Percentiles rank a stretch among this genome's conserved stretches.
phyloP scores from a whole-genome alignment of 2,329 filamentous ascomycete species.

The Trichoderma guizhouense region DNA sequence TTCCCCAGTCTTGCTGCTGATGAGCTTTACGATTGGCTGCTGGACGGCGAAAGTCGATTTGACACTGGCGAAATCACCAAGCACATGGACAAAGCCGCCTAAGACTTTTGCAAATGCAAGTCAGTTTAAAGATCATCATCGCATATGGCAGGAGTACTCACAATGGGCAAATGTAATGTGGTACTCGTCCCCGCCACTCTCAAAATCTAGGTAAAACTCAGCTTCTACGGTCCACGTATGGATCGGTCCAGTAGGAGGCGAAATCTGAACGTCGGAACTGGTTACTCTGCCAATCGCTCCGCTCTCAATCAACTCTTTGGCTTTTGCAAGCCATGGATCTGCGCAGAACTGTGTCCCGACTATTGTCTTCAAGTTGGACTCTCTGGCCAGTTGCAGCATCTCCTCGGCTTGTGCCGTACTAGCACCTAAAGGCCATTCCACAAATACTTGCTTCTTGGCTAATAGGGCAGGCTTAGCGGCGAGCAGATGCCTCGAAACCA shows the following conservation, averaged over 20 bases:
- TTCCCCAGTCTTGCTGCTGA: constrained; percentile 23
- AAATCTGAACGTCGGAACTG: neutral
- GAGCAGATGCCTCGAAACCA: constrained; percentile 46
- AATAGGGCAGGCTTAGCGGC: constrained; percentile 32
- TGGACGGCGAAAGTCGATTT: constrained; percentile 28
- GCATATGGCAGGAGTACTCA: neutral
- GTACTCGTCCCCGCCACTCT: constrained; percentile 25
- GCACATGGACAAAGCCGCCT: constrained; percentile 16
- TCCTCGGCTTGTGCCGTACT: constrained; percentile 37
- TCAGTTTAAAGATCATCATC: neutral
- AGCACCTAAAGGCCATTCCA: constrained; percentile 53
- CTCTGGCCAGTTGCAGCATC: constrained; percentile 33
- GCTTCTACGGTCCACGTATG: constrained; percentile 23
- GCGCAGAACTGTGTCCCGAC: constrained; percentile 48
- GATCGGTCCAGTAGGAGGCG: neutral
- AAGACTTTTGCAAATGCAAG: constrained; percentile 15
- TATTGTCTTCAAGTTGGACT: constrained; percentile 36
- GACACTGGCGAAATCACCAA: neutral
- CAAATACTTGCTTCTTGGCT: constrained; percentile 47
- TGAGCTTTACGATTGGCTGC: constrained; percentile 22
- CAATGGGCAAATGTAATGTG: constrained; percentile 23
- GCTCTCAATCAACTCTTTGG: constrained; percentile 17
- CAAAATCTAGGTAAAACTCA: constrained; percentile 26
- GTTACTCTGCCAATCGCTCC: constrained; percentile 17
- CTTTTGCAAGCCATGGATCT: constrained; percentile 33